phyloP scores from a whole-genome alignment of 106 monocot species.

The Hemerocallis citrina region DNA sequence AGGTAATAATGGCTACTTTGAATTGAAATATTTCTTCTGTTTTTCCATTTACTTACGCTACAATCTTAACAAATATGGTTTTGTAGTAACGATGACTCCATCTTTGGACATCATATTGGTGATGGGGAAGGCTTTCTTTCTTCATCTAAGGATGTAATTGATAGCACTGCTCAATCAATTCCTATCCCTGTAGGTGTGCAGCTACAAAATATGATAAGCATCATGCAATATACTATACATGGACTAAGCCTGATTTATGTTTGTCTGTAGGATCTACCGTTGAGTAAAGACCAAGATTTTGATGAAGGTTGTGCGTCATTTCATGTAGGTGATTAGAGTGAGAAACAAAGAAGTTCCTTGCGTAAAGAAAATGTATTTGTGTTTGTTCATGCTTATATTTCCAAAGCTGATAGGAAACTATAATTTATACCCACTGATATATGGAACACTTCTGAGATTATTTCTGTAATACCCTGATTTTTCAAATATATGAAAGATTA shows the following conservation, averaged over 20 bases:
- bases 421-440: too few species aligned
- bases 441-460: too few species aligned
- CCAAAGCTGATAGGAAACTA: too few species aligned
- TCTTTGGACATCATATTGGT: conserved; percentile 33
- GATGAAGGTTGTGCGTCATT: conserved; percentile 28
- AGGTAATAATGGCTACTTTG: conserved; percentile 21
- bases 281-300: conserved; percentile 19
- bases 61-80: background rate
- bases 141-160: conserved; percentile 17
- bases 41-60: too few species aligned
- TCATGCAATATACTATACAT: background rate
- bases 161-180: conserved; percentile 19
- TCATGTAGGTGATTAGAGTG: conserved; percentile 23
- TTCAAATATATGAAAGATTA: too few species aligned
- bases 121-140: conserved; percentile 21
- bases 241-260: background rate
- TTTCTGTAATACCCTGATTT: too few species aligned
- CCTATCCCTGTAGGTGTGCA: conserved; percentile 17
- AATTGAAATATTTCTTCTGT: background rate
- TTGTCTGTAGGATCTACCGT: conserved; percentile 31
- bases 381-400: background rate
- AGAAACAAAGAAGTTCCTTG: conserved; percentile 15
- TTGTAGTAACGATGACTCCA: conserved; percentile 53
- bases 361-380: conserved; percentile 45
- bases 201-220: background rate